Evolutionary conservation across 805 yeast species (phyloP), one percentile per base, ranked within the genome.

Genomic region (Nakazawaea molendinolei): DNA sequence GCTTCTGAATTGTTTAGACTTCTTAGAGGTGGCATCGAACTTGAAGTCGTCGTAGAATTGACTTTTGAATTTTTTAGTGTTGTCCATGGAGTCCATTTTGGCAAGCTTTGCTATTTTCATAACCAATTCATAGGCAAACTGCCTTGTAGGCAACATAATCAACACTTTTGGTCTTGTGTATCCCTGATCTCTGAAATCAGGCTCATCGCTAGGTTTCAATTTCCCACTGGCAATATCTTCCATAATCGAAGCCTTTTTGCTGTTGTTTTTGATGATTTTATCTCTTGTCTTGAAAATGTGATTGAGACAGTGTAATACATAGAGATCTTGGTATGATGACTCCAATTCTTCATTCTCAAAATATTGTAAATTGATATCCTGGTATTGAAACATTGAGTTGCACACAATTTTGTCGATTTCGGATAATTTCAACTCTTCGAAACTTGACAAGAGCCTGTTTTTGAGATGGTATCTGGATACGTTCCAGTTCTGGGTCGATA

Each of bases 141-240:
- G 72, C 50, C 96, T 71, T 0, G 95, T 86, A 9, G 98, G 97
- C 27, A 86, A 61, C 18, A 92, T 58, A 5, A 90, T 74, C 38
- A 92, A 60, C 2, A 82, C 87, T 50, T 87, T 89, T 1, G 98
- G 95, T 43, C 97, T 70, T 0, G 96, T 89, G 55, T 86, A 92
- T 20, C 98, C 97, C 57, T 92, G 97, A 55, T 92, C 98, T 38
- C 95, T 64, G 44, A 71, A 68, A 48, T 86, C 94, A 9, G 73
- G 73, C 41, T 71, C 78, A 17, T 50, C 46, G 3, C 48, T 50
- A 3, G 43, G 23, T 10, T 39, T 39, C 24, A 44, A 8, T 12
- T 43, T 44, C 2, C 61, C 63, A 34, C 68, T 74, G 18, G 63
- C 61, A 8, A 56, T 46, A 27, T 48, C 47, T 27, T 49, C 53